phyloP scores from a whole-genome alignment of 257 asterid species.

The Eustoma russellianum region DNA sequence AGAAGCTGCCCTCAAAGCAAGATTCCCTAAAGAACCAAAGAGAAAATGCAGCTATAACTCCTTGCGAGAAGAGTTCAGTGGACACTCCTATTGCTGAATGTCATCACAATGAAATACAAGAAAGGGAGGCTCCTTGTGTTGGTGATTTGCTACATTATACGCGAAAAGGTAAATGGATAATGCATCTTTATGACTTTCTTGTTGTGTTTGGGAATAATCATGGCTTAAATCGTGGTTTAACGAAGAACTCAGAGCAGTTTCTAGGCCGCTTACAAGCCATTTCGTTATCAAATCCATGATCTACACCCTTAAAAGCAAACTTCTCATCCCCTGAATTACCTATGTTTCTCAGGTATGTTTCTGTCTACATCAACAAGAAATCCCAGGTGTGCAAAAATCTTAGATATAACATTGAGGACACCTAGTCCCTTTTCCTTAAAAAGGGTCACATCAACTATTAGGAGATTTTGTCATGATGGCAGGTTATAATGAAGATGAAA shows the following conservation, averaged over 20 bases:
- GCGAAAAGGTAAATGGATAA: slow-evolving; percentile 38
- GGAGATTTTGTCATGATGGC: too few species aligned
- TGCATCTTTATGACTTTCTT: too few species aligned
- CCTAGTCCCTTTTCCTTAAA: too few species aligned
- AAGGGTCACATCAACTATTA: too few species aligned
- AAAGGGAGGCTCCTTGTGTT: slow-evolving; percentile 44
- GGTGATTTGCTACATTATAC: slow-evolving; percentile 76
- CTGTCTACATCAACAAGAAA: slow-evolving; percentile 56
- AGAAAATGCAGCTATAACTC: slow-evolving; percentile 74
- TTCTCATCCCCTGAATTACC: background rate
- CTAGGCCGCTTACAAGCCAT: too few species aligned
- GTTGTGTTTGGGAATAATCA: too few species aligned
- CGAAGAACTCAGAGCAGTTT: too few species aligned
- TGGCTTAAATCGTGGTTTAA: too few species aligned
- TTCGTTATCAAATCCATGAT: too few species aligned
- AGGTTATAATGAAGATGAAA: slow-evolving; percentile 65
- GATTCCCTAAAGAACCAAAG: slow-evolving; percentile 68
- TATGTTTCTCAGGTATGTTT: slow-evolving; percentile 41
- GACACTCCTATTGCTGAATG: slow-evolving; percentile 32
- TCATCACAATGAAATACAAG: slow-evolving; percentile 28
- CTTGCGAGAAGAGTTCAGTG: slow-evolving; percentile 47
- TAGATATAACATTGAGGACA: background rate
- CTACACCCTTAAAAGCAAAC: background rate
- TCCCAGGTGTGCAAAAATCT: slow-evolving; percentile 34
- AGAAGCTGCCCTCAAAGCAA: slow-evolving; percentile 66